Evolutionary conservation across 257 asterid species (phyloP).

Genomic region (Nemophila menziesii): DNA sequence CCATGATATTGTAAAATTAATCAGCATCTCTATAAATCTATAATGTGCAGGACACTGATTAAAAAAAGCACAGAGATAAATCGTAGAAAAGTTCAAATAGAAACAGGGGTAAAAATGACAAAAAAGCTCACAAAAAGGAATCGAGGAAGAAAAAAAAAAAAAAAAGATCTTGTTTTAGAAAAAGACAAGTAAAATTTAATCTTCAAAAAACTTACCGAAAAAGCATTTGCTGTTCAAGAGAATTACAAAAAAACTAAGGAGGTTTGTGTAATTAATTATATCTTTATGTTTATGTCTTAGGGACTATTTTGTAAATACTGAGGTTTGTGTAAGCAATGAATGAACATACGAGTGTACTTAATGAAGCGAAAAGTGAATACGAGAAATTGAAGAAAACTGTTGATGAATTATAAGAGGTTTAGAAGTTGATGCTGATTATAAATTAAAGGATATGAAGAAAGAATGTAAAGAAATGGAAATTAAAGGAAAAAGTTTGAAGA

Average conservation of each 20-base stretch:
- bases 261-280: too few species aligned
- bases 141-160: constrained; percentile 73
- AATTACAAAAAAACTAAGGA: constrained; percentile 62
- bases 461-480: constrained; percentile 54
- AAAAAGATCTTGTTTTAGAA: constrained; percentile 47
- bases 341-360: constrained; percentile 56
- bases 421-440: constrained; percentile 95
- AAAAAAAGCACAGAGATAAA: constrained; percentile 73
- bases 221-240: constrained; percentile 79
- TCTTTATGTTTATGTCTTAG: neutral
- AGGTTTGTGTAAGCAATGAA: constrained; percentile 47
- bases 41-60: constrained; percentile 52
- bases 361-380: constrained; percentile 59
- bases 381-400: constrained; percentile 71
- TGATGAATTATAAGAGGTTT: constrained; percentile 83
- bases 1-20: neutral
- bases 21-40: constrained; percentile 1
- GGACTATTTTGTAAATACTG: too few species aligned
- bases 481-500: constrained; percentile 71
- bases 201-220: constrained; percentile 73
- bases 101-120: constrained; percentile 68
- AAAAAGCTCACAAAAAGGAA: constrained; percentile 61
- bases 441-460: constrained; percentile 81
- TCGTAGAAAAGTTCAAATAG: constrained; percentile 69
- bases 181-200: constrained; percentile 41